phyloP scores from a whole-genome alignment of 208 protist genomes.

The Acanthamoeba culbertsoni region DNA sequence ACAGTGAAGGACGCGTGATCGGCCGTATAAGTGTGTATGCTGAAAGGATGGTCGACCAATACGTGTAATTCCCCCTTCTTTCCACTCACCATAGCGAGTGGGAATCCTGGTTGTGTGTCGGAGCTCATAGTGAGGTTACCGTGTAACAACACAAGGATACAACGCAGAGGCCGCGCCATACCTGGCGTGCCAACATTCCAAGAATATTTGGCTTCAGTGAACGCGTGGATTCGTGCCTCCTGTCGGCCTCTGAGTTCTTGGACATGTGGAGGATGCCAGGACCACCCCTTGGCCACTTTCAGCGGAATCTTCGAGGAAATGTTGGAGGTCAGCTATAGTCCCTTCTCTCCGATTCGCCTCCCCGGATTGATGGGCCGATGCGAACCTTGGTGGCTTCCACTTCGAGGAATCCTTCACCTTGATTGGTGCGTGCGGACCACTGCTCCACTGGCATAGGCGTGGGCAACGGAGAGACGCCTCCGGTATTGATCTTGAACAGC shows the following conservation, averaged over 20 bases:
- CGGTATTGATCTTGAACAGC: not conserved
- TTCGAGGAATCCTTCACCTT: not conserved
- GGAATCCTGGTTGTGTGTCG: not conserved
- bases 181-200: constrained; percentile 43
- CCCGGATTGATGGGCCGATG: no score
- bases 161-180: no score
- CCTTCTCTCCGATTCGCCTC: no score
- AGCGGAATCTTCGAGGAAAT: not conserved
- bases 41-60: constrained; percentile 54
- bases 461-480: not conserved
- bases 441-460: constrained; percentile 6
- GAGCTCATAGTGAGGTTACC: no score
- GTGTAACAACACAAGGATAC: no score
- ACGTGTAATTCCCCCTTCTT: constrained; percentile 4
- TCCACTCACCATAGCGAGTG: not conserved
- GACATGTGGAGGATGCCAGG: not conserved
- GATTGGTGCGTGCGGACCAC: not conserved
- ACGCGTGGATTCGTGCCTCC: constrained; percentile 50
- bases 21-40: constrained; percentile 38
- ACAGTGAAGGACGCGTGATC: not conserved
- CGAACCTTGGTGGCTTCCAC: not conserved
- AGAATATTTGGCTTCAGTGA: constrained; percentile 59
- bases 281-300: constrained; percentile 26
- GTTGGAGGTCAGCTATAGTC: no score
- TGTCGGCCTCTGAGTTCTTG: not conserved